These are phyloP conservation scores for Chytriomyces confervae DNA, from an alignment of 192 early-diverging fungal species.

Conservation along the genomic window DNA sequence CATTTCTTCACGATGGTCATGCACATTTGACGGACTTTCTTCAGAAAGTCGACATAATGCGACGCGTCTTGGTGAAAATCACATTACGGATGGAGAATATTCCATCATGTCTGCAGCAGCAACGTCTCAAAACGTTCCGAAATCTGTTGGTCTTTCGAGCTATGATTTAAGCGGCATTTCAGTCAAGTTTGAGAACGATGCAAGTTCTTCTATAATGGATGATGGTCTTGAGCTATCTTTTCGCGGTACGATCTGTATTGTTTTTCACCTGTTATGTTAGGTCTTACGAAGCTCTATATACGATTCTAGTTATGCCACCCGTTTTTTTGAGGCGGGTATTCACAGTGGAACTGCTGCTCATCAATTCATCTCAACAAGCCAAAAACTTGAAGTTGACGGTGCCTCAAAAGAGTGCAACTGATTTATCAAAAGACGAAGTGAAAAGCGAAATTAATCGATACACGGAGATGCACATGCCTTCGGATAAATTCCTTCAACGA, in stretches of 20 bases:
- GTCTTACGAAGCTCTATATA: not conserved
- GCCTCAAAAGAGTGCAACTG: slow-evolving; percentile 22
- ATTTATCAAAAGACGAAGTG: too few species aligned
- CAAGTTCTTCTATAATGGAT: not conserved
- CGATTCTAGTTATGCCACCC: slow-evolving; percentile 36
- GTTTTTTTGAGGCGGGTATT: slow-evolving; percentile 44
- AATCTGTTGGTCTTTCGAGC: not conserved
- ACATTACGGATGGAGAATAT: too few species aligned
- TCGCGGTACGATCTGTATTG: not conserved
- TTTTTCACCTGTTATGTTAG: too few species aligned
- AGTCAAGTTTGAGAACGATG: not conserved
- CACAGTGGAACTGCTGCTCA: slow-evolving; percentile 45
- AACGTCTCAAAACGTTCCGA: not conserved
- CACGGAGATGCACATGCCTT: slow-evolving; percentile 21
- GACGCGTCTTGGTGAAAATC: too few species aligned
- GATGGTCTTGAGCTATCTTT: slow-evolving; percentile 26
- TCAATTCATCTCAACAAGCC: slow-evolving; percentile 33
- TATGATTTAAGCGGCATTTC: slow-evolving; percentile 7
- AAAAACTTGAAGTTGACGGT: slow-evolving; percentile 12
- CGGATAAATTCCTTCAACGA: slow-evolving; percentile 6
- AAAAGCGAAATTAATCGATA: not conserved
- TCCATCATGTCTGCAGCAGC: not conserved
- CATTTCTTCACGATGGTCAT: slow-evolving; percentile 17
- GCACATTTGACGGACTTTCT: not conserved
- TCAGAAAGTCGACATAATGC: not conserved